Evolutionary conservation across 2,329 filamentous ascomycete species (phyloP), one percentile per base, ranked within the genome.

Genomic region (Trichophyton verrucosum): DNA sequence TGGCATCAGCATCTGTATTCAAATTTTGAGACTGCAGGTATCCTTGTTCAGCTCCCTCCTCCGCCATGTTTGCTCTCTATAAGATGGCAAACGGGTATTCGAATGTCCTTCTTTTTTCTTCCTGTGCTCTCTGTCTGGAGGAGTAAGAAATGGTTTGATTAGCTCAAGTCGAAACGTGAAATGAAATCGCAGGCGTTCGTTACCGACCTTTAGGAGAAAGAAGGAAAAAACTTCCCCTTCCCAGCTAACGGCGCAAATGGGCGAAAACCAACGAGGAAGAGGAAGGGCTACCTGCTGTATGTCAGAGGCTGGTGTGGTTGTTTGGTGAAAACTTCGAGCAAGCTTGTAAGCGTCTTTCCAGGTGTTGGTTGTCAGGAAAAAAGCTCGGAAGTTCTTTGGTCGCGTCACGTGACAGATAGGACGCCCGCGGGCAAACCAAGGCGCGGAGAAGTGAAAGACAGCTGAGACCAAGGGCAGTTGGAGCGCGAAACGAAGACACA

Each of bases 11-110:
- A 71, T 73, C 76, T 72, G 80, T 77, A 70, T 75, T 77, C 66
- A 73, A 70, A 60, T 72, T 68, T 72, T 82, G 78, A 47, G 77
- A 76, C 66, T 76, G 72, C 62, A 81, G 76, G 67, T 81, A 81
- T 64, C 79, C 79, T 62, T 76, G 73, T 71, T 82, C 80, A 62
- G 77, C 75, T 67, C 80, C 79, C 71, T 80, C 76, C 67, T 78
- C 79, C 60, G 78, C 77, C 80, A 81, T 81, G 65, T 63, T 38
- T 44, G 55, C 27, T 20, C 17, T 33, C 36, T 56, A 33, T 33
- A 3, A 56, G 36, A 36, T 6, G 27, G 20, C n/a, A 56, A 20
- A 22, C 20, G 36, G 53, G 27, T 24, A 27, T 60, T 22, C 33
- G 57, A 13, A 3, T 38, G 33, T 44, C n/a, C 40, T 30, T 30